Conservation (phyloP, 345 rosid genomes). For the Cardamine chenopodiifolia region DNA sequence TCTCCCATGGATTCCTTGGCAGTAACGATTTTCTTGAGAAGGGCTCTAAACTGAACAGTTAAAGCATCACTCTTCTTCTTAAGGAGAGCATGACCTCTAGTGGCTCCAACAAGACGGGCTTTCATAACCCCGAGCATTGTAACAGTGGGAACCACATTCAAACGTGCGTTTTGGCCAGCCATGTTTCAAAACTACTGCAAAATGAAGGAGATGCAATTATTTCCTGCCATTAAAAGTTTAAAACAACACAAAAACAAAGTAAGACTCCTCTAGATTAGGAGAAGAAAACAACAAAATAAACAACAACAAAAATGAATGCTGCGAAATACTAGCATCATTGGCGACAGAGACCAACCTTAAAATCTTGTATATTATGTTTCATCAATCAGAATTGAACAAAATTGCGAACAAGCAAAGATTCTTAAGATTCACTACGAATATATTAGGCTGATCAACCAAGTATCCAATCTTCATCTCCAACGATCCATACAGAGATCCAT, state of each 20-base stretch:
- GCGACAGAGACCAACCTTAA: not conserved
- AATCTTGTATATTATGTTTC: not conserved
- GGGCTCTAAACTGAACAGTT: conserved; percentile 84
- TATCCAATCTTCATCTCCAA: not conserved
- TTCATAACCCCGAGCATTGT: conserved; percentile 79
- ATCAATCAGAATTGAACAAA: not conserved
- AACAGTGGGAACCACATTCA: conserved; percentile 90
- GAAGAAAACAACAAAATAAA: not conserved
- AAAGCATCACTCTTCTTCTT: conserved; percentile 98
- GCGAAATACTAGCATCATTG: not conserved
- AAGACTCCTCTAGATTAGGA: not conserved
- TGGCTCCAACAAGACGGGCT: conserved; percentile 87
- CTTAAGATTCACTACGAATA: not conserved
- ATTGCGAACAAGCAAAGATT: not conserved
- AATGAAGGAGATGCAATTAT: not conserved
- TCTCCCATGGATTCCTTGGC: conserved; percentile 92
- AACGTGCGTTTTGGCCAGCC: conserved; percentile 78
- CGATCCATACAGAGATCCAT: conserved; percentile 19
- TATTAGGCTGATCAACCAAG: conserved; percentile 14
- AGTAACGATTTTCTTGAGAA: conserved; percentile 77
- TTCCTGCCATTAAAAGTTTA: not conserved
- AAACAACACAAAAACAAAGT: conserved; percentile 3
- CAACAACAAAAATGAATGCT: not conserved
- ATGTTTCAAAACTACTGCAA: conserved; percentile 48
- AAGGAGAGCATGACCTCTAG: conserved; percentile 93